Conservation (phyloP, 2,329 filamentous ascomycete species). For the Neonectria hederae region DNA sequence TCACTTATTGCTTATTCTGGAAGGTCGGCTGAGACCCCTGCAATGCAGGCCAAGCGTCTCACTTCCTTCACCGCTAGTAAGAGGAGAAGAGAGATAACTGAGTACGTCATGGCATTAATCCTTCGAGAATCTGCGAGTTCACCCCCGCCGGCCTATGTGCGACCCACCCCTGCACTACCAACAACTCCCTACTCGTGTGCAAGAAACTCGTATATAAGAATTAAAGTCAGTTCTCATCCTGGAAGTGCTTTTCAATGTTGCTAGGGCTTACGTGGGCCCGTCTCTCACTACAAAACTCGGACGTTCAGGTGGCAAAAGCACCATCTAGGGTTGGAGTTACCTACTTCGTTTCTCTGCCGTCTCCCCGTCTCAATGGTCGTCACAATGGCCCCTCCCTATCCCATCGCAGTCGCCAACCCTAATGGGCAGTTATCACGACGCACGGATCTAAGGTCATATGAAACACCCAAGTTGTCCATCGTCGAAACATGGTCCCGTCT, state of each 20-base stretch:
- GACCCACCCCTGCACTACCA: background rate
- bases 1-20: conserved; percentile 14
- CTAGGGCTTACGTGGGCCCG: background rate
- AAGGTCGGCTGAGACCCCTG: conserved; percentile 11
- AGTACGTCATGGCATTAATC: background rate
- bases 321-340: background rate
- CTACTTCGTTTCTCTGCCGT: background rate
- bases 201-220: conserved; percentile 15
- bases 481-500: conserved; percentile 18
- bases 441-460: background rate
- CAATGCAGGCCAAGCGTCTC: background rate
- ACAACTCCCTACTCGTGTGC: conserved; percentile 4
- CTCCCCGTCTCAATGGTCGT: background rate
- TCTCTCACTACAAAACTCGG: background rate
- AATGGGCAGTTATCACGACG: conserved; percentile 13
- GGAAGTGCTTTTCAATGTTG: background rate
- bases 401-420: background rate
- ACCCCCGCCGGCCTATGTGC: background rate
- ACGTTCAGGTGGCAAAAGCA: background rate
- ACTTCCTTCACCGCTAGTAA: conserved; percentile 9
- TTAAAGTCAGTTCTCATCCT: background rate
- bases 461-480: conserved; percentile 17
- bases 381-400: conserved; percentile 13
- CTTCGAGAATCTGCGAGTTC: background rate
- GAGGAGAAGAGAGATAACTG: background rate